Evolutionary conservation across 192 early-diverging fungal genomes (phyloP).

Genomic region (Pilaira anomala): DNA sequence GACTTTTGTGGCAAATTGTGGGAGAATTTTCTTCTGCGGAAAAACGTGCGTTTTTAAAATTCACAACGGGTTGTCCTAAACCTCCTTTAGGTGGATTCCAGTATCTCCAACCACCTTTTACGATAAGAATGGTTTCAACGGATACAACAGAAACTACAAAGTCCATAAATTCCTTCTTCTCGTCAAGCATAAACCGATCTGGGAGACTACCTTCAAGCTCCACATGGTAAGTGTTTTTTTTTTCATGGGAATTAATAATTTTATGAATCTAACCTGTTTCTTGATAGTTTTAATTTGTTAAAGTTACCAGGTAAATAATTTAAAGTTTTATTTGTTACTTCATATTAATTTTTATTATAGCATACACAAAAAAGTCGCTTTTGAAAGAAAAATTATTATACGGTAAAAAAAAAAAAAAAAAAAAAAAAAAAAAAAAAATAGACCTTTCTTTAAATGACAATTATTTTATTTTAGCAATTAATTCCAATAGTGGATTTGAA

Average conservation of each 20-base stretch:
- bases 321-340: slow-evolving; percentile 1
- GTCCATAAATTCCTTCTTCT: slow-evolving; percentile 58
- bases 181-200: slow-evolving; percentile 48
- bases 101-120: slow-evolving; percentile 54
- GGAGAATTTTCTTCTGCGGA: slow-evolving; percentile 58
- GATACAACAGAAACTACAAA: slow-evolving; percentile 24
- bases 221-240: slow-evolving; percentile 39
- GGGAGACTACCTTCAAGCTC: slow-evolving; percentile 60
- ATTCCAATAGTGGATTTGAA: slow-evolving; percentile 72
- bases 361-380: slow-evolving; percentile 44
- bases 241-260: neutral
- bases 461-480: slow-evolving; percentile 42
- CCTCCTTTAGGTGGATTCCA: slow-evolving; percentile 63
- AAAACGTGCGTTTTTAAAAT: slow-evolving; percentile 64
- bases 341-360: slow-evolving; percentile 35
- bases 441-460: neutral
- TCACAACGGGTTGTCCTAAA: slow-evolving; percentile 74
- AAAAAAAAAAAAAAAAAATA: neutral
- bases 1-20: slow-evolving; percentile 66
- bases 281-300: slow-evolving; percentile 50
- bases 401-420: slow-evolving; percentile 28
- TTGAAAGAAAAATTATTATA: slow-evolving; percentile 64
- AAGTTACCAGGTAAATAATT: slow-evolving; percentile 56
- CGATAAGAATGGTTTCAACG: slow-evolving; percentile 48
- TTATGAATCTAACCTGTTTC: neutral